Evolutionary conservation across 306 rosid species (phyloP), one percentile per base, ranked within the genome.

Genomic region (Prunus mume): DNA sequence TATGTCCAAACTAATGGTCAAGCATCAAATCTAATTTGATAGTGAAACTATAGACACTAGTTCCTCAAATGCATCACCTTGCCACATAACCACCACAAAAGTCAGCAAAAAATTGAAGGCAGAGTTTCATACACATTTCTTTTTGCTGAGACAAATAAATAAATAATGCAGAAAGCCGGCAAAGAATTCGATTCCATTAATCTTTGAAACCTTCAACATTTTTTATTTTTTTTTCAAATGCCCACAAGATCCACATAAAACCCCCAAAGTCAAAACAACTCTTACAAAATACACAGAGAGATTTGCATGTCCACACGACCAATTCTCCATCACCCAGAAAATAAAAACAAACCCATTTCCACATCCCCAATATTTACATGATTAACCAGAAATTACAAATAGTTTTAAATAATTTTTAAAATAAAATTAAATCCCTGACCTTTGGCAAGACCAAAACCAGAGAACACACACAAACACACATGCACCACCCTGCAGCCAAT

Each of bases 161-260:
- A 9, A 65, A 65, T 9, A 34, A n/a, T 9, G 9, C 19, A 57
- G 9, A 22, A 43, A 15, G 8, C 20, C 69, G 8, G 58, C 77
- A 46, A 27, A 0, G 15, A 13, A 73, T 14, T 6, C 2, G 30
- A 30, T 30, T 69, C 28, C 69, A 47, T 2, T 25, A 28, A 62
- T 46, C 20, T 27, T 19, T 73, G 69, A 61, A 73, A 27, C 30
- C 47, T 61, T 60, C 77, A 73, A 60, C 77, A 60, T 5, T 60
- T 41, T 12, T 25, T n/a, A n/a, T 24, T 58, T 13, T 32, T 34
- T 34, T 19, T 25, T 25, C 27, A 3, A 65, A 65, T 18, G 24
- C 5, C 15, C 49, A 19, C 69, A 61, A 11, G 20, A 12, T 63
- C 68, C 22, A 7, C 43, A 17, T 11, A 41, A 11, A 12, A 3